Evolutionary conservation across 2,329 filamentous ascomycete species (phyloP).

Genomic region (Xylariaceae sp.): DNA sequence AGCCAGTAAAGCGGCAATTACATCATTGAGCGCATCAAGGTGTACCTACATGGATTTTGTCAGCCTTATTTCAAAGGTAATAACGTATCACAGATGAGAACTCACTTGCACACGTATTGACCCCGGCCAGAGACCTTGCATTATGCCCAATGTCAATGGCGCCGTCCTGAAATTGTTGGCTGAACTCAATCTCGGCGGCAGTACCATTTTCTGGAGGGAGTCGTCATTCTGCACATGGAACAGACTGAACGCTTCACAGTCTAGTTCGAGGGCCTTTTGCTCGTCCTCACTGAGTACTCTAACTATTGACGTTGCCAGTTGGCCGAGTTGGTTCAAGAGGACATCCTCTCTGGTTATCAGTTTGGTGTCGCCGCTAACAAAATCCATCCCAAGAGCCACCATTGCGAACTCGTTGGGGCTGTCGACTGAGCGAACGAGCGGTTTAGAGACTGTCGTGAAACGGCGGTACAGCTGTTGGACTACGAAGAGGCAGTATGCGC

Average conservation of each 20-base stretch:
- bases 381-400: slow-evolving; percentile 19
- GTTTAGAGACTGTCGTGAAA: slow-evolving; percentile 22
- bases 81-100: not conserved
- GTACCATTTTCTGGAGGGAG: not conserved
- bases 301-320: slow-evolving; percentile 29
- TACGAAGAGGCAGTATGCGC: slow-evolving; percentile 29
- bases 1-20: slow-evolving; percentile 18
- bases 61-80: not conserved
- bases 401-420: not conserved
- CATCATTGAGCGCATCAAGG: slow-evolving; percentile 15
- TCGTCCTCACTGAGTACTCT: slow-evolving; percentile 26
- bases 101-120: slow-evolving; percentile 27
- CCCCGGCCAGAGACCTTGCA: slow-evolving; percentile 30
- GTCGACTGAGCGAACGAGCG: not conserved
- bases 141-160: slow-evolving; percentile 32
- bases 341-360: slow-evolving; percentile 23
- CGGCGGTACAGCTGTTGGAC: slow-evolving; percentile 31
- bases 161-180: slow-evolving; percentile 26
- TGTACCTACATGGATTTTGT: slow-evolving; percentile 21
- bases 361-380: slow-evolving; percentile 2
- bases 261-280: slow-evolving; percentile 26
- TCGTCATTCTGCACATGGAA: slow-evolving; percentile 19
- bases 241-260: slow-evolving; percentile 24
- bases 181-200: slow-evolving; percentile 16
- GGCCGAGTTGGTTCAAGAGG: slow-evolving; percentile 28